phyloP scores from a whole-genome alignment of 108 stramenopile species.

The Fragilaria crotonensis region DNA sequence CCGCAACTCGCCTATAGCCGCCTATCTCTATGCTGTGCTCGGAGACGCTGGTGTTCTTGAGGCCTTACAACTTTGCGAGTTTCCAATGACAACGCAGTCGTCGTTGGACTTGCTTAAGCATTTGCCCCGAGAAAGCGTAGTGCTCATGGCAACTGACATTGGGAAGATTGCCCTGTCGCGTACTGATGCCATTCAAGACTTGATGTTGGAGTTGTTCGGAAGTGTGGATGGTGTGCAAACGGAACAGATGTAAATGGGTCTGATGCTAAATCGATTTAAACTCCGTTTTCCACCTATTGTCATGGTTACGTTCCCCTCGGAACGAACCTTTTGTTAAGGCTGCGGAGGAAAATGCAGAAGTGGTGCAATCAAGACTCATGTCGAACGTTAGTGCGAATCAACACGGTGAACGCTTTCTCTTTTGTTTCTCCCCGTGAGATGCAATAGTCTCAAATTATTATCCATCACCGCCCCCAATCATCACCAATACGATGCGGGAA shows the following conservation, averaged over 20 bases:
- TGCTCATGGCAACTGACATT: constrained; percentile 8
- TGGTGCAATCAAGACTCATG: no score
- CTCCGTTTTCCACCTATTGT: no score
- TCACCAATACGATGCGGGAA: no score
- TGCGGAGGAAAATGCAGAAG: no score
- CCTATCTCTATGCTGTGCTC: constrained; percentile 28
- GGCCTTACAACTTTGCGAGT: constrained; percentile 11
- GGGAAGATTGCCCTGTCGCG: constrained; percentile 19
- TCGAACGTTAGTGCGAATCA: no score
- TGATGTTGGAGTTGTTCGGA: constrained; percentile 14
- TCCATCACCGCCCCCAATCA: no score
- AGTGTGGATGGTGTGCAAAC: neutral
- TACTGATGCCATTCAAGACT: constrained; percentile 7
- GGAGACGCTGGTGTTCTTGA: constrained; percentile 23
- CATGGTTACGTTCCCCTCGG: no score
- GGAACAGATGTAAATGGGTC: neutral
- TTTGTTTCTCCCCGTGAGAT: no score
- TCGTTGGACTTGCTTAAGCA: constrained; percentile 19
- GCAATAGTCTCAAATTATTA: no score
- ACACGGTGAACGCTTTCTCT: no score
- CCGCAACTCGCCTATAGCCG: constrained; percentile 41
- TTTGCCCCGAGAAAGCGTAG: constrained; percentile 21
- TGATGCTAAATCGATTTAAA: neutral
- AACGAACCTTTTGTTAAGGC: no score
- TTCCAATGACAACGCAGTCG: constrained; percentile 26